A percentile compares a stretch with the other conserved stretches of the same genome.
phyloP scores from a whole-genome alignment of 495 filamentous ascomycete genomes.

The Tuber borchii region DNA sequence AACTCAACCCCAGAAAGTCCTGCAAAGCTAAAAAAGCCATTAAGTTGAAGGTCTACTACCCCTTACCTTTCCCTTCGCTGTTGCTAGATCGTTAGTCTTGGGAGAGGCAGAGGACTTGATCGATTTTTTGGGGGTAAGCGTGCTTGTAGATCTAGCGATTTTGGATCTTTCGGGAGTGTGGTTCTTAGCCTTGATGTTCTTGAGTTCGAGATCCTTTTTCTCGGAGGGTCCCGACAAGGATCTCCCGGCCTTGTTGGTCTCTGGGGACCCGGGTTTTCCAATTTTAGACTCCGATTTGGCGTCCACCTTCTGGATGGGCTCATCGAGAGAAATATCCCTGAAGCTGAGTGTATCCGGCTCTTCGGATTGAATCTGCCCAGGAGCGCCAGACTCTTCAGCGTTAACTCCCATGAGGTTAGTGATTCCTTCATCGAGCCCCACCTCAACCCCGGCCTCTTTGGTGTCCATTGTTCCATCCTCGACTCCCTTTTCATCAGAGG shows the following conservation, averaged over 20 bases:
- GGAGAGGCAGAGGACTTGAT: background rate
- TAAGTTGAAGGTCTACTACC: background rate
- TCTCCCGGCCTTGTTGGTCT: background rate
- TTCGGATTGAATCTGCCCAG: background rate
- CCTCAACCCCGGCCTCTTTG: background rate
- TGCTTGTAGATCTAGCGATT: background rate
- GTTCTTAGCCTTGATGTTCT: background rate
- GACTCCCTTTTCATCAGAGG: background rate
- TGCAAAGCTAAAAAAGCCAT: background rate
- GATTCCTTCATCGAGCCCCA: background rate
- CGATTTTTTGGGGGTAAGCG: background rate
- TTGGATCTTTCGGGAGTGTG: background rate
- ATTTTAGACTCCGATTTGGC: background rate
- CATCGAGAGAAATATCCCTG: background rate
- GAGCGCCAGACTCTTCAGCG: background rate
- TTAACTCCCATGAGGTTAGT: background rate
- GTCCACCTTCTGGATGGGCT: background rate
- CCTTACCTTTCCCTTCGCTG: background rate
- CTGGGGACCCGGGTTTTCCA: background rate
- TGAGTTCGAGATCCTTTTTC: background rate
- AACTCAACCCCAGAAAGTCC: background rate
- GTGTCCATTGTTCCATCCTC: background rate
- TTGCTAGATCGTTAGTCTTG: background rate
- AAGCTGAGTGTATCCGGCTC: background rate
- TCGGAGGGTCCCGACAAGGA: background rate